Conservation (phyloP, 2,329 filamentous ascomycete genomes). For the Phaeosphaeriaceae sp. region DNA sequence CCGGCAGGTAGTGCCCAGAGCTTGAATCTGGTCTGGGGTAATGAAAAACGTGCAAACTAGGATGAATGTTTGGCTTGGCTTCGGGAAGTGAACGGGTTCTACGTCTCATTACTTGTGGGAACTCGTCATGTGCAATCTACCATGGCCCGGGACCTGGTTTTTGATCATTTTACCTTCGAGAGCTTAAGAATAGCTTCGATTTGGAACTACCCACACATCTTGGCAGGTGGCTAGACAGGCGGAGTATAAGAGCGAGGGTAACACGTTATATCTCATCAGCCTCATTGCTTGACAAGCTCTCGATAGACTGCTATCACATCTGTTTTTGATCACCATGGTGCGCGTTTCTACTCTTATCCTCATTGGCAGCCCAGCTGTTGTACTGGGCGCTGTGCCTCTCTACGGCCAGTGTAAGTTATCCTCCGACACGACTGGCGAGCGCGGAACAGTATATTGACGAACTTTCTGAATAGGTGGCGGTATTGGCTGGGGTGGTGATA, state of each 20-base stretch:
- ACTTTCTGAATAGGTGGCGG: not conserved
- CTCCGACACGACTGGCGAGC: not conserved
- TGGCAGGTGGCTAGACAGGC: not conserved
- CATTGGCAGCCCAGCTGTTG: not conserved
- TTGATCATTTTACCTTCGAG: not conserved
- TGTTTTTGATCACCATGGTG: not conserved
- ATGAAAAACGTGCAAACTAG: not conserved
- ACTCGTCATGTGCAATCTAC: not conserved
- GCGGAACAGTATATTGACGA: not conserved
- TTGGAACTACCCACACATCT: not conserved
- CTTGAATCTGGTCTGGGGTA: not conserved
- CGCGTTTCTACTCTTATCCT: not conserved
- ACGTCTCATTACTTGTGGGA: conserved; percentile 4
- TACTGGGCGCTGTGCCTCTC: not conserved
- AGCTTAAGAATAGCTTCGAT: not conserved
- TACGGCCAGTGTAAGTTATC: not conserved
- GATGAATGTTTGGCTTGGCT: not conserved
- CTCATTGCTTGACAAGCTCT: not conserved
- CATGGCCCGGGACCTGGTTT: not conserved
- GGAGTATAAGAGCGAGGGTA: not conserved
- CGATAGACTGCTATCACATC: not conserved
- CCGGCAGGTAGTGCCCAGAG: not conserved
- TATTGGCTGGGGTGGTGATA: not conserved
- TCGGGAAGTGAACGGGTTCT: not conserved
- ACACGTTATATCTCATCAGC: not conserved